Evolutionary conservation across 805 yeast species (phyloP).

Genomic region (Yamadazyma takamatsuzukensis): DNA sequence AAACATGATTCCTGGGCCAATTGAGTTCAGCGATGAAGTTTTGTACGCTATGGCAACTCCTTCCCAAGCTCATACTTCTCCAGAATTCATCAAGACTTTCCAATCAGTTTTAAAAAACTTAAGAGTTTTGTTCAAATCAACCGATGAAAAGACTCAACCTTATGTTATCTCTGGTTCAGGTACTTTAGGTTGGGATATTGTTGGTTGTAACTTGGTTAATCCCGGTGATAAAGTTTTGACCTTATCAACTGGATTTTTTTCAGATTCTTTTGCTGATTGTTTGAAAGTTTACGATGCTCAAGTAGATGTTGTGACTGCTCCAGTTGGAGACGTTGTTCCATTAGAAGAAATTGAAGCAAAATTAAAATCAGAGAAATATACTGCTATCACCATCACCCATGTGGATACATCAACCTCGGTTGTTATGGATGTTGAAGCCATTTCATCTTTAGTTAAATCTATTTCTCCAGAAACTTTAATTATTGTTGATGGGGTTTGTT

Average conservation of each 20-base stretch:
- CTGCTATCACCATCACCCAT: conserved; percentile 81
- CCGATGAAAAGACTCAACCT: conserved; percentile 64
- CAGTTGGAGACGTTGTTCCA: conserved; percentile 69
- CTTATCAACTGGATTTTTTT: conserved; percentile 86
- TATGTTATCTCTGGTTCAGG: conserved; percentile 87
- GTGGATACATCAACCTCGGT: conserved; percentile 98
- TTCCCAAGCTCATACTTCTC: conserved; percentile 85
- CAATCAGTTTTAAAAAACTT: conserved; percentile 63
- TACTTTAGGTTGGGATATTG: conserved; percentile 92
- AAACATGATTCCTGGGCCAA: conserved; percentile 81
- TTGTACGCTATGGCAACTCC: conserved; percentile 77
- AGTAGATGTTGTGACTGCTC: conserved; percentile 71
- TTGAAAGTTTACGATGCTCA: conserved; percentile 69
- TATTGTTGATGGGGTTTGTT: conserved; percentile 92
- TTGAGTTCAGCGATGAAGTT: conserved; percentile 78
- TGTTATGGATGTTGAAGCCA: conserved; percentile 61
- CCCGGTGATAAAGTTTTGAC: conserved; percentile 73
- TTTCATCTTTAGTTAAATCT: conserved; percentile 58
- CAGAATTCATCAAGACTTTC: conserved; percentile 74
- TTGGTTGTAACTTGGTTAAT: conserved; percentile 67
- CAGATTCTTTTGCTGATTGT: conserved; percentile 77
- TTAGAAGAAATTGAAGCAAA: conserved; percentile 51
- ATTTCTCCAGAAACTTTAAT: conserved; percentile 77
- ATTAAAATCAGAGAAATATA: conserved; percentile 51
- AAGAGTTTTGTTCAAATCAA: conserved; percentile 71